phyloP scores from a whole-genome alignment of 2,329 filamentous ascomycete genomes.

The Daldinia eschscholtzii region DNA sequence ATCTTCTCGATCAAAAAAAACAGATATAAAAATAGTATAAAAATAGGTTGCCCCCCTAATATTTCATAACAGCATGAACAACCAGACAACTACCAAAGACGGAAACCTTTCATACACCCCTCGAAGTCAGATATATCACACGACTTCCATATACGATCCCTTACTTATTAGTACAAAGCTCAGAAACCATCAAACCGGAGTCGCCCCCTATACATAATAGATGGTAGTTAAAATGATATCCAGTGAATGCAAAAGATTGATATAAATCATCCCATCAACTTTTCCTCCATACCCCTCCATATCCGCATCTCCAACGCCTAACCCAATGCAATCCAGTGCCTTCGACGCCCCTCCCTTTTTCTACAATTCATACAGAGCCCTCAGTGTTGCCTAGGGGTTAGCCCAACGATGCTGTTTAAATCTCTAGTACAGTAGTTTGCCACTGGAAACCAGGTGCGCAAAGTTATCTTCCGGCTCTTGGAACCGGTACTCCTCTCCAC shows the following conservation, averaged over 20 bases:
- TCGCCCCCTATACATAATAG: not conserved
- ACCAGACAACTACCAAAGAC: not conserved
- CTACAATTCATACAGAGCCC: not conserved
- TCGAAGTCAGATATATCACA: not conserved
- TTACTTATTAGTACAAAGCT: not conserved
- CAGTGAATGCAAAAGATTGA: constrained; percentile 6
- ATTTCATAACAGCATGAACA: no score
- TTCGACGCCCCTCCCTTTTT: constrained; percentile 1
- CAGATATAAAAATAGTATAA: not conserved
- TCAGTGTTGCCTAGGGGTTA: not conserved
- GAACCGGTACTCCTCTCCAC: constrained; percentile 59
- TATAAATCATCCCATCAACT: constrained; percentile 12
- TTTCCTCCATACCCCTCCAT: constrained; percentile 9
- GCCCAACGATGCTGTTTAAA: not conserved
- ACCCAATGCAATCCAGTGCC: not conserved
- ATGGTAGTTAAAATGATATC: not conserved
- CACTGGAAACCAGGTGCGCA: constrained; percentile 56
- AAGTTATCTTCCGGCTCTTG: constrained; percentile 60
- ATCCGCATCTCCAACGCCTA: constrained; percentile 1
- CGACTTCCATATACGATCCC: not conserved
- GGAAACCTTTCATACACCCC: not conserved
- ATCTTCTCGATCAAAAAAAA: not conserved
- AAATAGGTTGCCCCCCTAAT: not conserved
- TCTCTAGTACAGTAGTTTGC: constrained; percentile 56
- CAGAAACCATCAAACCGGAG: not conserved